Evolutionary conservation across 2,329 filamentous ascomycete genomes (phyloP).

Genomic region (Pseudogymnoascus sp.): DNA sequence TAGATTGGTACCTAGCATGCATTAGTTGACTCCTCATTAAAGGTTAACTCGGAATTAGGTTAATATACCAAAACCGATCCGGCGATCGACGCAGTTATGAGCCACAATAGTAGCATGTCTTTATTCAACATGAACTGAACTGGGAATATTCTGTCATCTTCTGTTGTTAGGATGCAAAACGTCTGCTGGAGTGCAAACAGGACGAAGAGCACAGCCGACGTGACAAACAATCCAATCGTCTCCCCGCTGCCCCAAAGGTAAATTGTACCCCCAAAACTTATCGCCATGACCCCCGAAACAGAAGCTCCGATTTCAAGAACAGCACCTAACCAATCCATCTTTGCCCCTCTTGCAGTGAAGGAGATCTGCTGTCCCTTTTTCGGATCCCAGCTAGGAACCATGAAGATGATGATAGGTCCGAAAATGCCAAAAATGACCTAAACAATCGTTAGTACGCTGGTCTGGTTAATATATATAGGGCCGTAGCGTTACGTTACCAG

Average conservation of each 20-base stretch:
- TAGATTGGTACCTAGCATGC: slow-evolving; percentile 40
- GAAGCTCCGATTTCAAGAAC: slow-evolving; percentile 21
- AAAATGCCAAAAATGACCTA: slow-evolving; percentile 29
- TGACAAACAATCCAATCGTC: too few relatives aligned
- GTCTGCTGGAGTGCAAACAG: slow-evolving; percentile 13
- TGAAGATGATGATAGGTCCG: slow-evolving; percentile 13
- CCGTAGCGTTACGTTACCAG: slow-evolving; percentile 18
- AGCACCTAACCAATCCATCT: slow-evolving; percentile 35
- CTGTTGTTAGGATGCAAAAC: background rate
- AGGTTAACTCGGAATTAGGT: too few relatives aligned
- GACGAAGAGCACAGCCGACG: too few relatives aligned
- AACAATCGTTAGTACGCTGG: too few relatives aligned
- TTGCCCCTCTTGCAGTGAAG: slow-evolving; percentile 16
- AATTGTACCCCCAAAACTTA: too few relatives aligned
- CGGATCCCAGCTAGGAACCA: background rate
- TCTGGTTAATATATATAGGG: too few relatives aligned
- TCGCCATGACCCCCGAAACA: too few relatives aligned
- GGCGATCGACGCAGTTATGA: slow-evolving; percentile 41
- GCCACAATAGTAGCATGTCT: slow-evolving; percentile 17
- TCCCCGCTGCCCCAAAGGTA: too few relatives aligned
- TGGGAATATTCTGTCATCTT: background rate
- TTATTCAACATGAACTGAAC: background rate
- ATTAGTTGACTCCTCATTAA: background rate
- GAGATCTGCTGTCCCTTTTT: background rate
- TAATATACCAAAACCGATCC: slow-evolving; percentile 26